phyloP scores from a whole-genome alignment of 805 yeast species.

The Candida germanica region DNA sequence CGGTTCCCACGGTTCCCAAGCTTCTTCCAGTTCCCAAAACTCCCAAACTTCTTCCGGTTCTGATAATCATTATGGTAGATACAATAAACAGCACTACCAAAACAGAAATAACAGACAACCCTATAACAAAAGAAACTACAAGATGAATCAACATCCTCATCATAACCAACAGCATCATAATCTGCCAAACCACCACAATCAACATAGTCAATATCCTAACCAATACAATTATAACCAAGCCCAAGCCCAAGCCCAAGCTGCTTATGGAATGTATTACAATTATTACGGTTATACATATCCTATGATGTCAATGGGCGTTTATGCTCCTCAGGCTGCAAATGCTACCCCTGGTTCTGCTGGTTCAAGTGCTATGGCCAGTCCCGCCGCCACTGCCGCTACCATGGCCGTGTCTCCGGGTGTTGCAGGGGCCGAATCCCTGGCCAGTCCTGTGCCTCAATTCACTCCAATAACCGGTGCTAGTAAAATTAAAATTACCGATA shows the following conservation, averaged over 20 bases:
- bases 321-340: conserved; percentile 8
- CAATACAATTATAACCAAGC: conserved; percentile 21
- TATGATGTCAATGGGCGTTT: conserved; percentile 15
- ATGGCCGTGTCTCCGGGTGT: conserved; percentile 5
- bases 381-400: conserved; percentile 1
- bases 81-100: conserved; percentile 8
- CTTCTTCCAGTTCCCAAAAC: too few relatives aligned
- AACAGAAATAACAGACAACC: conserved; percentile 6
- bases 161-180: conserved; percentile 12
- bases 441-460: conserved; percentile 7
- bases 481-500: conserved; percentile 36
- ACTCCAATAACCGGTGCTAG: conserved; percentile 5
- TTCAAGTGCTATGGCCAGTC: background rate
- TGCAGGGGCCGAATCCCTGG: background rate
- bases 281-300: conserved; percentile 25
- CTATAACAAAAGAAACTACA: conserved; percentile 12
- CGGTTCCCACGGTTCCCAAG: too few relatives aligned
- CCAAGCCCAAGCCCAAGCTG: conserved; percentile 15
- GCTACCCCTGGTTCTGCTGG: conserved; percentile 6
- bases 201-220: conserved; percentile 17
- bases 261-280: conserved; percentile 23
- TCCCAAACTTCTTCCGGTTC: too few relatives aligned
- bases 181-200: conserved; percentile 14
- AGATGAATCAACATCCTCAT: conserved; percentile 17
- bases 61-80: too few relatives aligned